These are phyloP conservation scores for Mycosphaerelloides madeirae DNA, from an alignment of 2,329 filamentous ascomycete species.

Conservation along the genomic window DNA sequence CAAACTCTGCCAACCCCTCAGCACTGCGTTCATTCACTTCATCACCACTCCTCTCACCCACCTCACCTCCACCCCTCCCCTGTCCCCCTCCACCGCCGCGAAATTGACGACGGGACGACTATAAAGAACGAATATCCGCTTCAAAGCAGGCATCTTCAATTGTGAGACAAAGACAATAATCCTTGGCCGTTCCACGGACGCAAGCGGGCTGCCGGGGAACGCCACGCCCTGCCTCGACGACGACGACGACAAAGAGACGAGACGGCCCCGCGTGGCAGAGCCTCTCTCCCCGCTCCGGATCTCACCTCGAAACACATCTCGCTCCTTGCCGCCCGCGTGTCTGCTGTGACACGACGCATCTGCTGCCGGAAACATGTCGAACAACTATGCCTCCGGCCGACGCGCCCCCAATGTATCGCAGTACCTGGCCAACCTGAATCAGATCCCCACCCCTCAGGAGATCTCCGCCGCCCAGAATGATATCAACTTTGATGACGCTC, in stretches of 20 bases:
- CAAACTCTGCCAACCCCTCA: too few relatives aligned
- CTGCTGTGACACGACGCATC: not conserved
- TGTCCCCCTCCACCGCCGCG: too few relatives aligned
- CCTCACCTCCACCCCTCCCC: too few relatives aligned
- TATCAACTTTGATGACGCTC: conserved; percentile 52
- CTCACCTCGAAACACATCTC: not conserved
- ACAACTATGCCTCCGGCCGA: conserved; percentile 68
- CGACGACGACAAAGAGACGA: not conserved
- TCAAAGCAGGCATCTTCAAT: too few relatives aligned
- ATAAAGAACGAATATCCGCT: too few relatives aligned
- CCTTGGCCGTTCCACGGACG: too few relatives aligned
- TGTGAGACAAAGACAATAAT: too few relatives aligned
- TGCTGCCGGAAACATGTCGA: conserved; percentile 60
- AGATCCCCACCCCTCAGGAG: conserved; percentile 59
- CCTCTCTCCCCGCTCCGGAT: not conserved
- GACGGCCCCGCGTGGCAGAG: not conserved
- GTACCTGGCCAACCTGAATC: conserved; percentile 82
- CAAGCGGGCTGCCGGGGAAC: not conserved
- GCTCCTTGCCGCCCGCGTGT: not conserved
- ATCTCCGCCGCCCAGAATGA: conserved; percentile 44
- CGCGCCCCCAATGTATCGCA: conserved; percentile 83
- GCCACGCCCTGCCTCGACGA: not conserved
- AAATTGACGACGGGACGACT: too few relatives aligned
- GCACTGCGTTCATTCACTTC: too few relatives aligned
- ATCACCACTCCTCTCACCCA: too few relatives aligned